Percentiles rank a stretch among this genome's conserved stretches.
These are phyloP conservation scores for Vicia faba DNA, from an alignment of 306 rosid species.

Conservation along the genomic window DNA sequence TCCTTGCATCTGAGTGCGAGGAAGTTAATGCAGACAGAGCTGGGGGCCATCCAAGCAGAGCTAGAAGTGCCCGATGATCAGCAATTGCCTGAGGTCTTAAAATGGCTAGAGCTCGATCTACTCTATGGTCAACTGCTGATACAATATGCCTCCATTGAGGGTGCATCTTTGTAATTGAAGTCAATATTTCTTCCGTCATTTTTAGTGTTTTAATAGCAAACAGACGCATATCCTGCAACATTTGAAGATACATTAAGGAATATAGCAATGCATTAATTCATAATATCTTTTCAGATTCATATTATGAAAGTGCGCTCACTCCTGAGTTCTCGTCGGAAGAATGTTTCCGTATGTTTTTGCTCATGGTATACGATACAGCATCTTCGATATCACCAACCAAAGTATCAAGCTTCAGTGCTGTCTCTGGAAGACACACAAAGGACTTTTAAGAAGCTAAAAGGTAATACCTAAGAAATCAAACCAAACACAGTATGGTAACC, in stretches of 20 bases:
- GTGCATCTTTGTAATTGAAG: conserved; percentile 60
- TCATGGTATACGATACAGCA: conserved; percentile 75
- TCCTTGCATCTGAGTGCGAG: conserved; percentile 47
- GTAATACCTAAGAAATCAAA: conserved; percentile 31
- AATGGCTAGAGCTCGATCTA: conserved; percentile 86
- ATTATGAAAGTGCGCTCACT: conserved; percentile 52
- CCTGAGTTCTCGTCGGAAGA: conserved; percentile 58
- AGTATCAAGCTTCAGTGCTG: conserved; percentile 79
- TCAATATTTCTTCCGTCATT: conserved; percentile 60
- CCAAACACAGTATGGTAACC: conserved; percentile 7
- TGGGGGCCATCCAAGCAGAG: conserved; percentile 94
- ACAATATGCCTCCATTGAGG: conserved; percentile 86
- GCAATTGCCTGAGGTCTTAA: conserved; percentile 93
- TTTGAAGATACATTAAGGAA: conserved; percentile 38
- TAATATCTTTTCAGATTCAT: conserved; percentile 31
- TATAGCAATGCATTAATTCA: conserved; percentile 7
- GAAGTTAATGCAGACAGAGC: conserved; percentile 63
- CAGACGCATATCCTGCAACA: conserved; percentile 63
- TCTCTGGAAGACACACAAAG: conserved; percentile 65
- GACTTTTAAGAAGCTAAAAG: conserved; percentile 21
- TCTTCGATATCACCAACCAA: conserved; percentile 94
- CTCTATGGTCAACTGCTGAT: conserved; percentile 89
- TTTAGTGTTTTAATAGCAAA: conserved; percentile 71
- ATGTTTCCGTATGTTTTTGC: conserved; percentile 65
- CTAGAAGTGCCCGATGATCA: conserved; percentile 79